These are phyloP conservation scores for Stagonosporopsis rhizophila DNA, from an alignment of 2,329 filamentous ascomycete species.

Conservation along the genomic window DNA sequence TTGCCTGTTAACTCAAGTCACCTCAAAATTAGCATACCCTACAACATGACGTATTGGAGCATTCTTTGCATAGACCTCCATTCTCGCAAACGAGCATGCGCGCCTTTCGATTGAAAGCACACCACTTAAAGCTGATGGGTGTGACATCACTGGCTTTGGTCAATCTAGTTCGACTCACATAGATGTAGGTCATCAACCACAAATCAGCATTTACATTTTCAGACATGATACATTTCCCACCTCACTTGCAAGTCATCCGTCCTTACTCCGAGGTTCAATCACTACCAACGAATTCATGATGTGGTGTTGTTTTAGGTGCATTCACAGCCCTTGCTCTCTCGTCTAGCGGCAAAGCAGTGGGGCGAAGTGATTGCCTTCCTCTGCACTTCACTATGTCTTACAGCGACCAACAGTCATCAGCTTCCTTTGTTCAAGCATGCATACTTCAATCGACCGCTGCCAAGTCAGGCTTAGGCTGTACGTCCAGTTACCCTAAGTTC, in stretches of 20 bases:
- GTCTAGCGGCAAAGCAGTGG: background rate
- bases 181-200: background rate
- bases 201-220: background rate
- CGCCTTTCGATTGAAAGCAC: background rate
- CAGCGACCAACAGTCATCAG: background rate
- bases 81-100: background rate
- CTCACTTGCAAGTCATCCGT: background rate
- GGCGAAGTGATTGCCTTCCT: background rate
- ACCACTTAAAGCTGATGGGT: background rate
- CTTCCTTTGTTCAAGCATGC: background rate
- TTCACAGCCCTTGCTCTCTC: background rate
- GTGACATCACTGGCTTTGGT: background rate
- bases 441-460: background rate
- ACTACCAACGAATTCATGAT: no score
- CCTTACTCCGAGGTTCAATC: background rate
- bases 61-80: background rate
- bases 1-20: no score
- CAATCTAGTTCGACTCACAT: background rate
- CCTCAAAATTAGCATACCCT: no score
- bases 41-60: no score
- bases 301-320: background rate
- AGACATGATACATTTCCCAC: background rate
- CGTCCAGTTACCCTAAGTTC: background rate
- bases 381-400: background rate
- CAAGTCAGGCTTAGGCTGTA: background rate